Percentiles rank a stretch among this genome's conserved stretches.
Evolutionary conservation across 2,329 filamentous ascomycete genomes (phyloP).

Genomic region (Curvularia sp.): DNA sequence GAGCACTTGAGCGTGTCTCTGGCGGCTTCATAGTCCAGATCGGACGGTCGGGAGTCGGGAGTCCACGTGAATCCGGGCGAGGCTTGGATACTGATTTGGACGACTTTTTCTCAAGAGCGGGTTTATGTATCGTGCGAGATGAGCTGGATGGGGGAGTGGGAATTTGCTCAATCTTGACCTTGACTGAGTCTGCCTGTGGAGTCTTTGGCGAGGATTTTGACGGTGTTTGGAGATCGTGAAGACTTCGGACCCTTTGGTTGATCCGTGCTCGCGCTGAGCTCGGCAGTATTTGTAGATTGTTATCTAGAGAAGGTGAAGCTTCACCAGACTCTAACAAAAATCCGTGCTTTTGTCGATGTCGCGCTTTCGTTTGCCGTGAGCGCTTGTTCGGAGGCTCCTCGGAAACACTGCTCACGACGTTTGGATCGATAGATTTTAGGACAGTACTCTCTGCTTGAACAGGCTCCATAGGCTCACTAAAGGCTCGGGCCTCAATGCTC

Average conservation of each 20-base stretch:
- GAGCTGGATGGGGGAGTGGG: conserved; percentile 21
- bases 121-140: conserved; percentile 14
- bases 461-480: conserved; percentile 30
- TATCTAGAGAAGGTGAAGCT: conserved; percentile 23
- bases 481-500: conserved; percentile 26
- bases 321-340: conserved; percentile 42
- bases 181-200: conserved; percentile 18
- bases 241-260: conserved; percentile 31
- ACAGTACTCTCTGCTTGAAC: conserved; percentile 11
- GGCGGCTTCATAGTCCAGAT: conserved; percentile 33
- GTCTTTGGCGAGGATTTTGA: conserved; percentile 16
- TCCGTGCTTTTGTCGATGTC: conserved; percentile 20
- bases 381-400: conserved; percentile 33
- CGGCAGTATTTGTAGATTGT: conserved; percentile 28
- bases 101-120: conserved; percentile 1
- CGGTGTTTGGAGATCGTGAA: conserved; percentile 25
- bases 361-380: conserved; percentile 18
- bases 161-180: conserved; percentile 26
- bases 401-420: conserved; percentile 24
- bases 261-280: conserved; percentile 36
- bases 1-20: conserved; percentile 19
- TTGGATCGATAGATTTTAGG: conserved; percentile 38
- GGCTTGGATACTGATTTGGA: conserved; percentile 10
- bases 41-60: conserved; percentile 28
- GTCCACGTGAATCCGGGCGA: conserved; percentile 14